A percentile compares a stretch with the other conserved stretches of the same genome.
Evolutionary conservation across 805 yeast species (phyloP).

Genomic region (Zygoascus ofunaensis): DNA sequence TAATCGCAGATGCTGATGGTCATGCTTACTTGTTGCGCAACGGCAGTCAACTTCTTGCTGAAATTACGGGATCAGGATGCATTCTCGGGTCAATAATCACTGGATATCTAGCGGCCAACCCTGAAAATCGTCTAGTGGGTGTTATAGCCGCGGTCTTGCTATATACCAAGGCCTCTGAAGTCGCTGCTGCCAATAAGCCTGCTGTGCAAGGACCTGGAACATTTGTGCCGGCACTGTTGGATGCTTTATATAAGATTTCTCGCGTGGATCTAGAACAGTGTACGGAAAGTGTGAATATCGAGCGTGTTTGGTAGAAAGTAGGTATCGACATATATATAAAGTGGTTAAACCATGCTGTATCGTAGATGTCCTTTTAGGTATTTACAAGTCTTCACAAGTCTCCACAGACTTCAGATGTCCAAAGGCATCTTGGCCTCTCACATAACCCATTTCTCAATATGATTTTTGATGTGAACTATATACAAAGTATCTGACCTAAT

Average conservation of each 20-base stretch:
- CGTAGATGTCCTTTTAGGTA: not conserved
- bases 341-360: not conserved
- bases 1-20: constrained; percentile 38
- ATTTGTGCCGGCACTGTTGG: constrained; percentile 41
- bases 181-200: constrained; percentile 35
- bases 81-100: constrained; percentile 68
- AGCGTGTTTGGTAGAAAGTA: too few relatives aligned
- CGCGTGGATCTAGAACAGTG: constrained; percentile 8
- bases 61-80: constrained; percentile 76
- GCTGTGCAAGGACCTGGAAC: constrained; percentile 43
- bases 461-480: not conserved
- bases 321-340: not conserved
- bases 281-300: not conserved
- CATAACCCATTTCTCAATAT: too few relatives aligned
- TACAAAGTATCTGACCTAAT: not conserved
- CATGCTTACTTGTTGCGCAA: constrained; percentile 36
- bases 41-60: constrained; percentile 54
- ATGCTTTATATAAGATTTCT: constrained; percentile 26
- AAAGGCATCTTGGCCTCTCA: too few relatives aligned
- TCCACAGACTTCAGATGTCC: too few relatives aligned
- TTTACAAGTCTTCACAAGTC: too few relatives aligned
- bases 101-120: constrained; percentile 42
- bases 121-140: constrained; percentile 34
- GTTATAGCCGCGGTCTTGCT: constrained; percentile 45
- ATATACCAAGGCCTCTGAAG: constrained; percentile 54